phyloP scores from a whole-genome alignment of 2,329 filamentous ascomycete genomes.

The Exserohilum rostratum region DNA sequence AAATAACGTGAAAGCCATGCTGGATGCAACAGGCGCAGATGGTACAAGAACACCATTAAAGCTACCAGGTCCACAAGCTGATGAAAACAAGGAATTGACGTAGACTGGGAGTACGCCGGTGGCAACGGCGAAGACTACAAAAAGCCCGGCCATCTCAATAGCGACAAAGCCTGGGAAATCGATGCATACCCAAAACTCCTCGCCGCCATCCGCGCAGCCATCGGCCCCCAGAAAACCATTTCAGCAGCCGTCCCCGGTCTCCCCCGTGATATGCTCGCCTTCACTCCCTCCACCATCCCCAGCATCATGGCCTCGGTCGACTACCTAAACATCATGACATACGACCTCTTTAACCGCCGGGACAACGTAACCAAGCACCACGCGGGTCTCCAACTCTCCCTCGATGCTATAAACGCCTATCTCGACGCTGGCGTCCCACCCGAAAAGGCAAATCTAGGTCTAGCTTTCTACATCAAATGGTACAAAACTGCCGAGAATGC shows the following conservation, averaged over 20 bases:
- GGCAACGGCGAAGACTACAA: constrained; percentile 75
- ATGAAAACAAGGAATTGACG: constrained; percentile 51
- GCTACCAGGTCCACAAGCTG: neutral
- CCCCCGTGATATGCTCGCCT: constrained; percentile 70
- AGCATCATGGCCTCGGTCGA: constrained; percentile 66
- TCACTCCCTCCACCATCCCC: constrained; percentile 61
- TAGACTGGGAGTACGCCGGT: constrained; percentile 71
- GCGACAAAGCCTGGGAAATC: constrained; percentile 64
- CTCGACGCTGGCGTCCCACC: constrained; percentile 60
- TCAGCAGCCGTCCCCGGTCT: constrained; percentile 71
- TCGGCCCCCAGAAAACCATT: constrained; percentile 64
- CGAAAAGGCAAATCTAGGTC: constrained; percentile 65
- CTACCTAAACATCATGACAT: constrained; percentile 73
- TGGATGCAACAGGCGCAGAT: constrained; percentile 65
- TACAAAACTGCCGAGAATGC: constrained; percentile 59
- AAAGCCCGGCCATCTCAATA: constrained; percentile 59
- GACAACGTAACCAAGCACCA: constrained; percentile 69
- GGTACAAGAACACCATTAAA: constrained; percentile 51
- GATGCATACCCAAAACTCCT: constrained; percentile 67
- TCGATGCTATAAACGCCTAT: constrained; percentile 64
- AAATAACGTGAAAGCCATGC: constrained; percentile 67
- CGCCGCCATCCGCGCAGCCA: constrained; percentile 62
- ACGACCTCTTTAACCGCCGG: constrained; percentile 73
- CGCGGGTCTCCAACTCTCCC: constrained; percentile 63
- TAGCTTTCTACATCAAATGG: constrained; percentile 73